Evolutionary conservation across 768 basidiomycete genomes (phyloP).

Genomic region (Tylopilus subfusipes): DNA sequence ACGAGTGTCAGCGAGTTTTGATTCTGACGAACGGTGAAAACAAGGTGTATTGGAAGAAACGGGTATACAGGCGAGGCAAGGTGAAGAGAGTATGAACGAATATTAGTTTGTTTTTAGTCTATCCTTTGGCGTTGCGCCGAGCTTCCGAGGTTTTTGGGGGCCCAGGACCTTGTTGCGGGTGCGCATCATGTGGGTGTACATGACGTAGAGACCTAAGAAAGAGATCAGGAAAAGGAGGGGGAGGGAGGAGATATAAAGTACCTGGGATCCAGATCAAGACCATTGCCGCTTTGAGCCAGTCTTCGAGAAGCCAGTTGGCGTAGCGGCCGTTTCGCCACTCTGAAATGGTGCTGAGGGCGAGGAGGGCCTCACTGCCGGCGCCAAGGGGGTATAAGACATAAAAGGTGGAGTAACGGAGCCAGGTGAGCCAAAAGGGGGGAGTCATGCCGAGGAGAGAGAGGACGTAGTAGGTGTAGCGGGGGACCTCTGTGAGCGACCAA

Average conservation of each 20-base stretch:
- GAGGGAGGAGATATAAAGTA: conserved; percentile 33
- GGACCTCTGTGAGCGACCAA: conserved; percentile 89
- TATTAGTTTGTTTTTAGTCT: conserved; percentile 21
- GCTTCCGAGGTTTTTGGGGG: conserved; percentile 27
- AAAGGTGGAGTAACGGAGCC: conserved; percentile 89
- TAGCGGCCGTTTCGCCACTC: conserved; percentile 40
- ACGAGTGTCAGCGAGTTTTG: background rate
- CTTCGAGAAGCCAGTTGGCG: conserved; percentile 49
- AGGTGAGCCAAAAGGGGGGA: conserved; percentile 58
- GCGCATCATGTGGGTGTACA: conserved; percentile 59
- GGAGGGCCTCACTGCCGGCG: conserved; percentile 84
- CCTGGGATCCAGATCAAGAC: conserved; percentile 90
- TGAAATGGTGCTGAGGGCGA: conserved; percentile 75
- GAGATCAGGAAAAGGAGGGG: background rate
- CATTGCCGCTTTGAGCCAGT: conserved; percentile 55
- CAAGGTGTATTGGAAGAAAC: conserved; percentile 22
- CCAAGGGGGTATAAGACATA: conserved; percentile 92
- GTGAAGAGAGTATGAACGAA: background rate
- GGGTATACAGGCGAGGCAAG: background rate
- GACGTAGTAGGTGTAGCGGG: conserved; percentile 89
- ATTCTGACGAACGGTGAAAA: conserved; percentile 5
- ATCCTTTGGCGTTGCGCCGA: conserved; percentile 29
- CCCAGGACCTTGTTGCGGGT: conserved; percentile 56
- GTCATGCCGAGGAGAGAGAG: conserved; percentile 52
- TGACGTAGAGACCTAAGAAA: conserved; percentile 44